These are phyloP conservation scores for Lentinula boryana DNA, from an alignment of 768 basidiomycete species.

Conservation along the genomic window DNA sequence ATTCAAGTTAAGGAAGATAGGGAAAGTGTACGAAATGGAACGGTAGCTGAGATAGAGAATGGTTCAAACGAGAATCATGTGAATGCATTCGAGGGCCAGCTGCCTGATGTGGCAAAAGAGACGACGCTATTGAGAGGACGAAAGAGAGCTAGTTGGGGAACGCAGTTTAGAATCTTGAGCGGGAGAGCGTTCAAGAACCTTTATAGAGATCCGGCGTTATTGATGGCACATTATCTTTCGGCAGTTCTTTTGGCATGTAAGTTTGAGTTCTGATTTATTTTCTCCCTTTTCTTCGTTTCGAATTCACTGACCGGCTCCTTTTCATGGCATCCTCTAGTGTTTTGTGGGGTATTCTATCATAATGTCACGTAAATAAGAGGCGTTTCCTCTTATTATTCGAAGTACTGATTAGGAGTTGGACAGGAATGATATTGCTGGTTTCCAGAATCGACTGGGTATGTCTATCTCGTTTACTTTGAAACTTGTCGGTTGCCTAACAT, in stretches of 20 bases:
- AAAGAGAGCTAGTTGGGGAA: slow-evolving; percentile 79
- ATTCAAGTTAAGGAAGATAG: slow-evolving; percentile 67
- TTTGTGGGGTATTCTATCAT: slow-evolving; percentile 93
- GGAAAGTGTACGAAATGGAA: slow-evolving; percentile 36
- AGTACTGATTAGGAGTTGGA: background rate
- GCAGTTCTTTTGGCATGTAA: slow-evolving; percentile 79
- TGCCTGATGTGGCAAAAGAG: slow-evolving; percentile 67
- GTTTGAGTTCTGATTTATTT: slow-evolving; percentile 21
- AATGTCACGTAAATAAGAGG: slow-evolving; percentile 59
- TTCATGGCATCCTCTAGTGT: slow-evolving; percentile 37
- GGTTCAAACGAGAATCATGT: slow-evolving; percentile 15
- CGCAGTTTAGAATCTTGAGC: slow-evolving; percentile 92
- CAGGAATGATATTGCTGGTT: slow-evolving; percentile 90
- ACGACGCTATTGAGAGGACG: slow-evolving; percentile 62
- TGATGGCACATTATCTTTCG: slow-evolving; percentile 86
- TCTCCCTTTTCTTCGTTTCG: background rate
- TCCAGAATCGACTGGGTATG: slow-evolving; percentile 90
- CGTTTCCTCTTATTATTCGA: background rate
- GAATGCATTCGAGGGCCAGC: slow-evolving; percentile 25
- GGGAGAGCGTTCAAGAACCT: slow-evolving; percentile 98
- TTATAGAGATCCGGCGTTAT: slow-evolving; percentile 88
- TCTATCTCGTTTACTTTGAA: background rate
- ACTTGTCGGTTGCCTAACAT: background rate
- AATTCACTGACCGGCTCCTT: slow-evolving; percentile 1
- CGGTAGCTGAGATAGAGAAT: background rate